Conservation (phyloP, 345 rosid species). For the Populus euphratica region DNA sequence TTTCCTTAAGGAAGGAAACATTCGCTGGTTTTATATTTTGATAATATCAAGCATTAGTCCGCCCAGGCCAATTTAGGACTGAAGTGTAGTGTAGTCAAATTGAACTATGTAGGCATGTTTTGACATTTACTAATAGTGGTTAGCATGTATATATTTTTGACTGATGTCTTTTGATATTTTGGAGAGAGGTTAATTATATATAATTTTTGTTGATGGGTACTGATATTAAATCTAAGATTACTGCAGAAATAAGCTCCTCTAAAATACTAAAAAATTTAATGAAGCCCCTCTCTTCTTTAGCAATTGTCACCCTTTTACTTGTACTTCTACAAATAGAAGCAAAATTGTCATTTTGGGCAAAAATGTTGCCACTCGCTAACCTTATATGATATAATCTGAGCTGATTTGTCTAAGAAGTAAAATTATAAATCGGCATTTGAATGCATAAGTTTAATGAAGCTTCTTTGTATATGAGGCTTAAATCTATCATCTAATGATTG, state of each 20-base stretch:
- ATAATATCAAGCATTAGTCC: not conserved
- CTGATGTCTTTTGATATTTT: not conserved
- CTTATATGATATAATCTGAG: not conserved
- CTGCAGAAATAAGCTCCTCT: not conserved
- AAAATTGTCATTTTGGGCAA: not conserved
- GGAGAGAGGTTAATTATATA: not conserved
- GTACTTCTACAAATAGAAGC: not conserved
- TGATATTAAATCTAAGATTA: not conserved
- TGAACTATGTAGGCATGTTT: not conserved
- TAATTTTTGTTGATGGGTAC: not conserved
- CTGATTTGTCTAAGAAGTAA: not conserved
- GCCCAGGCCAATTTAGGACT: not conserved
- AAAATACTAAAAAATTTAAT: too few relatives aligned
- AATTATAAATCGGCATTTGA: not conserved
- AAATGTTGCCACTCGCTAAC: not conserved
- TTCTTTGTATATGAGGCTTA: not conserved
- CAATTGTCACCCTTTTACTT: not conserved
- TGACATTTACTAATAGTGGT: not conserved
- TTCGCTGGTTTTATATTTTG: conserved; percentile 2
- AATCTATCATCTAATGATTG: not conserved
- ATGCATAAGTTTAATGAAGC: not conserved
- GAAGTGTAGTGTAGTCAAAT: not conserved
- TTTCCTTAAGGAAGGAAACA: not conserved
- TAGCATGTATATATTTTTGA: not conserved
- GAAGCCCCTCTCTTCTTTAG: not conserved